phyloP scores from a whole-genome alignment of 345 rosid species.

The Euphorbia peplus region DNA sequence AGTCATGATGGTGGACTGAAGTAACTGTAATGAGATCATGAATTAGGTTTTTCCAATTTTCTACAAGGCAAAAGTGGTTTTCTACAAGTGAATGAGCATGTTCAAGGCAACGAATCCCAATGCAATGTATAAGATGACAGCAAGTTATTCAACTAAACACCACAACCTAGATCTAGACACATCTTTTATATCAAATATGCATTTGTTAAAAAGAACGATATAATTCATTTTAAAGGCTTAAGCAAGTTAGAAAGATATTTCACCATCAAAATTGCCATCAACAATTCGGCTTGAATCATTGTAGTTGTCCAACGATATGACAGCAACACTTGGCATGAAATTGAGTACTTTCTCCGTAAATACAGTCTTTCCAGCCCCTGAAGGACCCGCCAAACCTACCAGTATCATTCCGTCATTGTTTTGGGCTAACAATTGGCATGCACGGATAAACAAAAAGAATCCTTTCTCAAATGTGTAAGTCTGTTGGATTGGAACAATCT shows the following conservation, averaged over 20 bases:
- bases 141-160: background rate
- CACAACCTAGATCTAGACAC: background rate
- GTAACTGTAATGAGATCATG: background rate
- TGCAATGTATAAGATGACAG: background rate
- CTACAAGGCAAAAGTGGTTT: background rate
- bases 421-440: slow-evolving; percentile 85
- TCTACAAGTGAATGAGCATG: background rate
- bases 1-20: background rate
- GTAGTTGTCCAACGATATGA: slow-evolving; percentile 92
- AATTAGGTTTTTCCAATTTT: background rate
- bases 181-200: background rate
- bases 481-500: slow-evolving; percentile 70
- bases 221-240: background rate
- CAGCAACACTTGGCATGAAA: slow-evolving; percentile 84
- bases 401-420: slow-evolving; percentile 79
- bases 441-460: slow-evolving; percentile 80
- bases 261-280: slow-evolving; percentile 96
- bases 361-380: slow-evolving; percentile 99
- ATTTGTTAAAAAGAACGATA: background rate
- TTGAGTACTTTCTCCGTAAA: slow-evolving; percentile 86
- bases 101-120: background rate
- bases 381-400: slow-evolving; percentile 96
- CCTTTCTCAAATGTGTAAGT: slow-evolving; percentile 88
- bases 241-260: slow-evolving; percentile 6
- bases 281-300: slow-evolving; percentile 87